A percentile compares a stretch with the other conserved stretches of the same genome.
phyloP scores from a whole-genome alignment of 139 green algal genomes.

The Tetraselmis striata region DNA sequence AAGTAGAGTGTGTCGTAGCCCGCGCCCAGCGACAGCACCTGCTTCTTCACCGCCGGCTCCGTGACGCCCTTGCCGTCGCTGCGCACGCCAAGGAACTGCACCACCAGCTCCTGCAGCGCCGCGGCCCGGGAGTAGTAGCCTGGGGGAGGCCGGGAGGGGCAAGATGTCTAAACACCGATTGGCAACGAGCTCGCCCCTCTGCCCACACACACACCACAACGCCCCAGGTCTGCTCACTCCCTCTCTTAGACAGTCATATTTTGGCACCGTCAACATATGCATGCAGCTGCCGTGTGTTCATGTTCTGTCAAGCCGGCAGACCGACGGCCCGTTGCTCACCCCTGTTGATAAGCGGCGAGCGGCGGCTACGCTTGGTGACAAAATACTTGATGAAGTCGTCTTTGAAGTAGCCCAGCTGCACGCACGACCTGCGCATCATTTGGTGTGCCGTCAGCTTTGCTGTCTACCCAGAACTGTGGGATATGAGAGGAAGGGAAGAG shows the following conservation, averaged over 20 bases:
- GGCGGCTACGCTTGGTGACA: constrained; percentile 41
- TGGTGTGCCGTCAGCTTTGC: no score
- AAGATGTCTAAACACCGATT: no score
- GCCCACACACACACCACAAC: no score
- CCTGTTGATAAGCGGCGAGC: constrained; percentile 80
- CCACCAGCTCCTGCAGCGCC: constrained; percentile 49
- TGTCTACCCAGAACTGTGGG: no score
- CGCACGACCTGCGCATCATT: constrained; percentile 81
- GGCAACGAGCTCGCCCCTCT: no score
- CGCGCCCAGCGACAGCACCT: constrained; percentile 75
- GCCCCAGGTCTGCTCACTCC: no score
- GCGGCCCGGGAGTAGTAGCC: constrained; percentile 71
- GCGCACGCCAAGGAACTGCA: constrained; percentile 45
- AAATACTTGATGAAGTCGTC: constrained; percentile 79
- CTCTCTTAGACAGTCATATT: no score
- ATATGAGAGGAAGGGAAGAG: no score
- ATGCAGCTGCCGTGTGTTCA: no score
- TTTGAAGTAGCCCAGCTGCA: constrained; percentile 68
- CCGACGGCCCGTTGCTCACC: constrained; percentile 34
- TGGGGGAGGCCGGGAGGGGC: constrained; percentile 25
- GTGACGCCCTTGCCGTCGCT: not conserved
- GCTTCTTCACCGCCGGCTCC: constrained; percentile 8
- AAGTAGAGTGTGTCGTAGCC: constrained; percentile 86
- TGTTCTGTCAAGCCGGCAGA: no score
- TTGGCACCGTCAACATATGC: no score